These are phyloP conservation scores for Melocanna baccifera DNA, from an alignment of 176 grass and related monocot genomes.

Conservation along the genomic window DNA sequence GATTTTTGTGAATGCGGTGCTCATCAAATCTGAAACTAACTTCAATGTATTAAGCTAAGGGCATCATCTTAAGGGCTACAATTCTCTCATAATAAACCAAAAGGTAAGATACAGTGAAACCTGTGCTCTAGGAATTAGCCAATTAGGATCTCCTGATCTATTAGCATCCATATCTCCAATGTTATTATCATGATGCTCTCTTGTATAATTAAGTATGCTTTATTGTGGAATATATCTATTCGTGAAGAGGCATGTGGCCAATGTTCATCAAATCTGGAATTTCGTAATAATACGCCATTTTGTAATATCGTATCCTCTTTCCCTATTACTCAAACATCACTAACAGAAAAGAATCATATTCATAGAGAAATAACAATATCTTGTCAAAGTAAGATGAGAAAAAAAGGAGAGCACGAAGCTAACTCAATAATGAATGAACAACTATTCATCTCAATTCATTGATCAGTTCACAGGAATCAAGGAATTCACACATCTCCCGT, in stretches of 20 bases:
- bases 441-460: no score
- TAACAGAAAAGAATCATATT: no score
- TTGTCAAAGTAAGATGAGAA: no score
- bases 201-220: slow-evolving; percentile 13
- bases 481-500: no score
- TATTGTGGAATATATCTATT: not conserved
- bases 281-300: not conserved
- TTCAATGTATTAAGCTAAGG: not conserved
- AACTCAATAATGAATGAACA: no score
- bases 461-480: no score
- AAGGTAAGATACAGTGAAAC: slow-evolving; percentile 7
- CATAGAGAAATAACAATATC: no score
- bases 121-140: not conserved
- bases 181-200: not conserved
- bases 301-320: not conserved
- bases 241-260: slow-evolving; percentile 3
- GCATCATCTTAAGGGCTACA: not conserved
- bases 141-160: not conserved
- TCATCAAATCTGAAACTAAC: not conserved
- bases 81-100: not conserved
- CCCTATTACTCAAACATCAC: no score
- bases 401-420: no score
- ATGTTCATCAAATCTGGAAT: not conserved
- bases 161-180: slow-evolving; percentile 3
- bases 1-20: not conserved